Conservation (phyloP, 768 basidiomycete species). For the Tulasnella sp. region DNA sequence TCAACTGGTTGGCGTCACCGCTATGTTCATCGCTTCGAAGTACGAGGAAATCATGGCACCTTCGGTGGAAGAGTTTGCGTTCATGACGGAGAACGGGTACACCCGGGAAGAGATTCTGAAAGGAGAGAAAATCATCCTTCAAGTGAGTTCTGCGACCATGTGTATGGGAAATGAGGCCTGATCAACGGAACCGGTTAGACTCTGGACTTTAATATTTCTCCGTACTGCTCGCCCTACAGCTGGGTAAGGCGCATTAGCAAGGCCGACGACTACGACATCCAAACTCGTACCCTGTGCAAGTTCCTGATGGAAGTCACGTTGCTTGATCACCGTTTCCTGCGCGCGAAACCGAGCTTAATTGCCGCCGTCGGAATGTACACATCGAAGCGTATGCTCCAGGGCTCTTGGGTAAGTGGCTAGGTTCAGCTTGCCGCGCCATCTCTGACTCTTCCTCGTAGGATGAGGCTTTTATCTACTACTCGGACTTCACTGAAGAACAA, state of each 20-base stretch:
- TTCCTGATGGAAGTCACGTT: constrained; percentile 96
- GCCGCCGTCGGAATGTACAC: constrained; percentile 98
- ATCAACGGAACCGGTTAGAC: constrained; percentile 41
- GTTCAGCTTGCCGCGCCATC: background rate
- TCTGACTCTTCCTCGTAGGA: constrained; percentile 50
- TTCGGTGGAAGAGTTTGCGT: constrained; percentile 61
- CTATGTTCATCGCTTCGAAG: constrained; percentile 98
- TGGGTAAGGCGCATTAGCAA: constrained; percentile 99
- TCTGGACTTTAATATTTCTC: constrained; percentile 90
- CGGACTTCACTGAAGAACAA: constrained; percentile 85
- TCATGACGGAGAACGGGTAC: constrained; percentile 95
- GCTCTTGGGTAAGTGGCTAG: constrained; percentile 79
- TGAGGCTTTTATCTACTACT: constrained; percentile 88
- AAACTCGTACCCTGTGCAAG: constrained; percentile 94
- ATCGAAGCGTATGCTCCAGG: constrained; percentile 87
- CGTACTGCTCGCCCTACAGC: constrained; percentile 98
- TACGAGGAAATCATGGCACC: constrained; percentile 99
- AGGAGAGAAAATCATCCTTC: constrained; percentile 93
- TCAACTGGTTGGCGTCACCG: constrained; percentile 95
- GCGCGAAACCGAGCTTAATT: constrained; percentile 87
- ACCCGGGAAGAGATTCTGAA: constrained; percentile 94
- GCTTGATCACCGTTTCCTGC: constrained; percentile 85
- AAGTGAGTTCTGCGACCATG: constrained; percentile 37
- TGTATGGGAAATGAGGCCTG: background rate
- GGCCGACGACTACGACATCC: constrained; percentile 97